Conservation (phyloP, 2,329 filamentous ascomycete genomes). For the Daldinia sp. region DNA sequence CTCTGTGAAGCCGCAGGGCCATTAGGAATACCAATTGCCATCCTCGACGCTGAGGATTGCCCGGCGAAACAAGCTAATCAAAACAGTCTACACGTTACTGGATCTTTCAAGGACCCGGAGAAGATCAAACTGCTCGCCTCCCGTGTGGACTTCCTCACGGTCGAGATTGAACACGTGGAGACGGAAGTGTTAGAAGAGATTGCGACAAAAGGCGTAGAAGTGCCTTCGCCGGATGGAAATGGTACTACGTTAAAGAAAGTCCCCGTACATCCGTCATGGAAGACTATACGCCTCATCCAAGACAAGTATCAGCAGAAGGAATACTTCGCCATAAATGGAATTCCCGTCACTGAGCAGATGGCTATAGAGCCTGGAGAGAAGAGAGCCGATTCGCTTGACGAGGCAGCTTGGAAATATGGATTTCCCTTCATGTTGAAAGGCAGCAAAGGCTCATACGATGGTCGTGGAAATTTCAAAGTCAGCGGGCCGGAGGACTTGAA, state of each 20-base stretch:
- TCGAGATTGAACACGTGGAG: constrained; percentile 95
- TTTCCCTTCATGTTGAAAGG: constrained; percentile 94
- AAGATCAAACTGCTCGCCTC: constrained; percentile 83
- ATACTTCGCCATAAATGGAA: constrained; percentile 71
- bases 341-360: constrained; percentile 77
- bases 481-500: constrained; percentile 57
- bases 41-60: constrained; percentile 78
- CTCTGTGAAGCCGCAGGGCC: constrained; percentile 81
- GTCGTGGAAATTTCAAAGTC: constrained; percentile 72
- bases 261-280: constrained; percentile 81
- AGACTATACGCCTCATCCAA: constrained; percentile 87
- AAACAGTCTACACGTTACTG: constrained; percentile 76
- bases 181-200: constrained; percentile 90
- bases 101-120: constrained; percentile 85
- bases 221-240: constrained; percentile 52
- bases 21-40: constrained; percentile 79
- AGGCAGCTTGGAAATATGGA: constrained; percentile 71
- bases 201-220: constrained; percentile 67
- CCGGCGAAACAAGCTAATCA: constrained; percentile 88
- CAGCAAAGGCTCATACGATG: constrained; percentile 89
- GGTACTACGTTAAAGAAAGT: constrained; percentile 56
- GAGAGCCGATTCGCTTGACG: constrained; percentile 67
- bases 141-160: constrained; percentile 81
- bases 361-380: constrained; percentile 65
- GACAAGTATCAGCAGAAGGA: constrained; percentile 93